These are phyloP conservation scores for Ochromonas danica DNA, from an alignment of 108 stramenopile species.

Conservation along the genomic window DNA sequence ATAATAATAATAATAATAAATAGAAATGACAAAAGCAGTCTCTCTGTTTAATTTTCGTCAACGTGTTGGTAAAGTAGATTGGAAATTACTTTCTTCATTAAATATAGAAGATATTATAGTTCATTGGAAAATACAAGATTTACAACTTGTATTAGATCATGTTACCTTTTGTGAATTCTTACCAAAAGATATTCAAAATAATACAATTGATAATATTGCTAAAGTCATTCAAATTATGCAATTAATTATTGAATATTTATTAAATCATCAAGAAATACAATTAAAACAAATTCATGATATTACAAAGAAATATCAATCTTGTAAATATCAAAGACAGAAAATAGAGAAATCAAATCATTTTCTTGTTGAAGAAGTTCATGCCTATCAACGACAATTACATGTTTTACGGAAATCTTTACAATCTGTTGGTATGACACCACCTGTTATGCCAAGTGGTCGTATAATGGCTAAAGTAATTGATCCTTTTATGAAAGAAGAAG, in stretches of 20 bases:
- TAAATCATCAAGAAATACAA: conserved; percentile 2
- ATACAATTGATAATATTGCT: not conserved
- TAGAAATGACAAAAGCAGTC: no score
- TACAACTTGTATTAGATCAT: not conserved
- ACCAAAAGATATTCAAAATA: not conserved
- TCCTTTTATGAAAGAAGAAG: conserved; percentile 2
- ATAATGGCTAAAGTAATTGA: not conserved
- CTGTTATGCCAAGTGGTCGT: not conserved
- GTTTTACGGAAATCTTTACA: not conserved
- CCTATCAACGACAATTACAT: not conserved
- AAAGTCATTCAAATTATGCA: not conserved
- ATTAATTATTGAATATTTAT: conserved; percentile 21
- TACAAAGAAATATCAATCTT: not conserved
- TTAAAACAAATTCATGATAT: no score
- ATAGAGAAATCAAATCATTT: not conserved
- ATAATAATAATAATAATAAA: no score
- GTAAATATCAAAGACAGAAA: not conserved
- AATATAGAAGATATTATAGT: not conserved
- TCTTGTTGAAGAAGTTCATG: not conserved
- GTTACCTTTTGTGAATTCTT: conserved; percentile 5
- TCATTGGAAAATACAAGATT: conserved; percentile 3
- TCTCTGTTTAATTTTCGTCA: conserved; percentile 12
- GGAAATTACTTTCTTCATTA: conserved; percentile 4
- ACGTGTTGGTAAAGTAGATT: conserved; percentile 12
- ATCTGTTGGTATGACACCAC: not conserved